Evolutionary conservation across 2,329 filamentous ascomycete species (phyloP).

Genomic region (Rhinocladiella similis): DNA sequence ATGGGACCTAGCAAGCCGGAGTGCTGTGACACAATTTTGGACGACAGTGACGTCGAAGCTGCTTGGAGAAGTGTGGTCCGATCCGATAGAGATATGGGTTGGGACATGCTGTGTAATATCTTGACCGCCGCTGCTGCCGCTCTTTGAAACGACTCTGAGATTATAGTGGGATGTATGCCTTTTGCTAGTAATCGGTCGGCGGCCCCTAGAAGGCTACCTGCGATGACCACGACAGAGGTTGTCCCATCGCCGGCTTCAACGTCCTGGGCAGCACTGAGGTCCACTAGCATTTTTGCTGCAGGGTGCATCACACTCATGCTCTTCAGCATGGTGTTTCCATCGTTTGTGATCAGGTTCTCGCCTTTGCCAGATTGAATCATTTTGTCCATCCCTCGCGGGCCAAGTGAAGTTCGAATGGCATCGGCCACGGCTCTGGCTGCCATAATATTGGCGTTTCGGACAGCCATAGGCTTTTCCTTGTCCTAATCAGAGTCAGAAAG

Average conservation of each 20-base stretch:
- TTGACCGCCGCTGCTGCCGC: conserved; percentile 86
- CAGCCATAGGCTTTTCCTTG: conserved; percentile 98
- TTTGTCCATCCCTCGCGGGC: conserved; percentile 97
- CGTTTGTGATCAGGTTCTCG: conserved; percentile 98
- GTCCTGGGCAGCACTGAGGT: conserved; percentile 94
- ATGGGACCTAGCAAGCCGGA: conserved; percentile 94
- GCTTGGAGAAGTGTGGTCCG: conserved; percentile 90
- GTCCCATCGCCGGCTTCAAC: conserved; percentile 98
- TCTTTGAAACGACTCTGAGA: conserved; percentile 95
- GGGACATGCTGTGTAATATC: conserved; percentile 91
- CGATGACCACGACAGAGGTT: conserved; percentile 97
- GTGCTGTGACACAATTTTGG: conserved; percentile 98
- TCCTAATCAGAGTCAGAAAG: conserved; percentile 49
- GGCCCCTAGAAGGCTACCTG: conserved; percentile 88
- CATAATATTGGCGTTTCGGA: conserved; percentile 94
- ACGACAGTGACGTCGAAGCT: conserved; percentile 93
- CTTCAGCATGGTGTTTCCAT: conserved; percentile 98
- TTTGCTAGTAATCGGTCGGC: conserved; percentile 88
- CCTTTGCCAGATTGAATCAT: conserved; percentile 98
- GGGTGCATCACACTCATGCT: conserved; percentile 99
- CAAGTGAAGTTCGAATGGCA: conserved; percentile 94
- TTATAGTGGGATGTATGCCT: conserved; percentile 95
- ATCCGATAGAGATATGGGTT: conserved; percentile 85
- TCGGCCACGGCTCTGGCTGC: conserved; percentile 97
- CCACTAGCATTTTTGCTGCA: conserved; percentile 98